Conservation (phyloP, 805 yeast species). For the Hanseniaspora mollemarum region DNA sequence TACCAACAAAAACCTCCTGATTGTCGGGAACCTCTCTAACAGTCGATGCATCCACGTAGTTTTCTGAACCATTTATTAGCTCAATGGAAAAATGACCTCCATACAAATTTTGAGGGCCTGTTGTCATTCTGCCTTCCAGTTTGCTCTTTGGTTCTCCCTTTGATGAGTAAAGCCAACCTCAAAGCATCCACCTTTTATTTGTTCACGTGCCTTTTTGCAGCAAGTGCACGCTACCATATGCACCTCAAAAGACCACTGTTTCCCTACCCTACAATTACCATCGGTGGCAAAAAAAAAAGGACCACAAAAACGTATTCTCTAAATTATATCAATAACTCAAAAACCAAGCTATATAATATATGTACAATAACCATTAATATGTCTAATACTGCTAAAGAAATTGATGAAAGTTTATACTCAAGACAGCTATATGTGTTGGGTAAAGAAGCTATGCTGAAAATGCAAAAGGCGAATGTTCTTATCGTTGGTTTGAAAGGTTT, state of each 20-base stretch:
- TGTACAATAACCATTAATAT: constrained; percentile 11
- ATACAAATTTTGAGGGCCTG: constrained; percentile 36
- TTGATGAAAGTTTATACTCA: constrained; percentile 90
- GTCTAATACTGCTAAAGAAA: constrained; percentile 33
- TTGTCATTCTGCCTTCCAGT: not conserved
- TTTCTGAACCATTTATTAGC: constrained; percentile 39
- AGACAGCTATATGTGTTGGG: constrained; percentile 95
- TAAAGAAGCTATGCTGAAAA: constrained; percentile 93
- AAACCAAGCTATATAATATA: not conserved
- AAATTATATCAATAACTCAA: not conserved
- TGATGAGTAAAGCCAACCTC: not conserved
- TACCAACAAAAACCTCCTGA: constrained; percentile 74
- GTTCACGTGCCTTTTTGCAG: no score
- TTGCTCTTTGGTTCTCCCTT: not conserved
- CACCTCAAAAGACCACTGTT: no score
- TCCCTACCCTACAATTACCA: not conserved
- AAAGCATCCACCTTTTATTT: not conserved
- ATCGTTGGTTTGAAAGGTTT: constrained; percentile 83
- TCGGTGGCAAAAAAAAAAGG: constrained; percentile 6
- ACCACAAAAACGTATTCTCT: not conserved
- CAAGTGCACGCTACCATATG: no score
- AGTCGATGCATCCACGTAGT: constrained; percentile 60
- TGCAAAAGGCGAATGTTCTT: constrained; percentile 89
- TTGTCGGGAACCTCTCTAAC: constrained; percentile 82
- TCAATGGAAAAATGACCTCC: constrained; percentile 69